These are phyloP conservation scores for Lippia alba DNA, from an alignment of 305 asterid species.

Conservation along the genomic window DNA sequence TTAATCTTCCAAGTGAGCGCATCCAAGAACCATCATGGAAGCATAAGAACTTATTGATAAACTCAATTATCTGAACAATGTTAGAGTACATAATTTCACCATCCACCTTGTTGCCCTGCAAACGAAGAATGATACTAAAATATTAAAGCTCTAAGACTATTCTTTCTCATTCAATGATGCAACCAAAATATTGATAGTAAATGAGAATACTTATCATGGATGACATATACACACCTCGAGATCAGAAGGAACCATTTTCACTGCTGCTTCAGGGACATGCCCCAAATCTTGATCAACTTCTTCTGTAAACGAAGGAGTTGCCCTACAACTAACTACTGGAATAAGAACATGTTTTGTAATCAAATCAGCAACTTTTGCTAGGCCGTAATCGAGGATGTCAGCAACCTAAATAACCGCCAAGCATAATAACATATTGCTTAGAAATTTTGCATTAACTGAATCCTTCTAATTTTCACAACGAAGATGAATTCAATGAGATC, in stretches of 20 bases:
- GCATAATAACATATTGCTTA: slow-evolving; percentile 20
- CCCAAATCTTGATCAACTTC: slow-evolving; percentile 44
- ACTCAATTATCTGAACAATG: slow-evolving; percentile 57
- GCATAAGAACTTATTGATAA: slow-evolving; percentile 65
- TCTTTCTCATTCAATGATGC: slow-evolving; percentile 9
- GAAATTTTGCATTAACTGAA: slow-evolving; percentile 15
- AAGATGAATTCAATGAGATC: slow-evolving; percentile 10
- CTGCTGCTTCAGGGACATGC: slow-evolving; percentile 51
- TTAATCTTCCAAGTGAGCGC: slow-evolving; percentile 81
- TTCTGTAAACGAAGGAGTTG: slow-evolving; percentile 55
- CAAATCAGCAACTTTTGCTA: slow-evolving; percentile 82
- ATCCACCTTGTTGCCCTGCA: slow-evolving; percentile 59
- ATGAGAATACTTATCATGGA: slow-evolving; percentile 12
- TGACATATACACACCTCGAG: slow-evolving; percentile 49
- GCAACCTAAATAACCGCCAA: slow-evolving; percentile 59
- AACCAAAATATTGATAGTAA: background rate
- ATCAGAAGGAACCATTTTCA: slow-evolving; percentile 64
- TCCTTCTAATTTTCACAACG: slow-evolving; percentile 20
- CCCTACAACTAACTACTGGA: slow-evolving; percentile 58
- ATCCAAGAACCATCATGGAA: slow-evolving; percentile 73
- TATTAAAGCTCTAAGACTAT: slow-evolving; percentile 7
- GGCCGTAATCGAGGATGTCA: slow-evolving; percentile 77
- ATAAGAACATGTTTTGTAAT: slow-evolving; percentile 60
- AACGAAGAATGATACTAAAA: slow-evolving; percentile 33
- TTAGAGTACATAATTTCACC: slow-evolving; percentile 74